Evolutionary conservation across 768 basidiomycete genomes (phyloP), one percentile per base, ranked within the genome.

Genomic region (Rhodotorula diobovata): DNA sequence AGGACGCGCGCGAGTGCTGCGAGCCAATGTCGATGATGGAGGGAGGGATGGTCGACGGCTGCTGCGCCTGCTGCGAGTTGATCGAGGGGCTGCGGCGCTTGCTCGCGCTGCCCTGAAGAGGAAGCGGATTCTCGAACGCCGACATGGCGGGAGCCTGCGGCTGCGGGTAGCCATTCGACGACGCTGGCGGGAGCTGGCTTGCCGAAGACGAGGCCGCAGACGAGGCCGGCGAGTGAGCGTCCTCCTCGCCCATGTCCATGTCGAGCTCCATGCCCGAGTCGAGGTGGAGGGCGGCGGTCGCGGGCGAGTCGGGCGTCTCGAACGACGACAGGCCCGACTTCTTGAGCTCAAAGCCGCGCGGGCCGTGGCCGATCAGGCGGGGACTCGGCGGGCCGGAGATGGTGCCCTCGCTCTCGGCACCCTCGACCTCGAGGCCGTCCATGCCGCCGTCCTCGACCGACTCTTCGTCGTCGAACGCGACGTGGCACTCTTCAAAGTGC

Each of bases 401-500:
- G 23, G 73, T 75, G 8, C 70, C 70, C 39, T 75, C 73, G 50
- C 70, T 71, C 57, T 71, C 70, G 34, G 41, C 74, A 34, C 21
- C 63, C 32, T 67, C 66, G 53, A 67, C 59, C 58, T 76, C 66
- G 65, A 66, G 41, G 46, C 56, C 61, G 61, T 76, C 70, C 66
- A 71, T 70, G 23, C 68, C 64, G 50, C 65, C 70, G 54, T 74
- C 77, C 39, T 56, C 55, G 55, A 18, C 55, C 18, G 32, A 16
- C 67, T 68, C 61, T 23, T 72, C 71, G 63, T 73, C 73, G 59
- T 76, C 76, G 51, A 76, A 72, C n/a, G 75, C 62, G 70, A 94
- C 89, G 79, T 95, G 93, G 58, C 87, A 87, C 70, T 92, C 89
- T 78, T 95, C 93, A 74, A 94, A 93, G 78, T 95, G 93, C 80